These are phyloP conservation scores for Ceratocystis colombiana DNA, from an alignment of 2,329 filamentous ascomycete genomes.

Conservation along the genomic window DNA sequence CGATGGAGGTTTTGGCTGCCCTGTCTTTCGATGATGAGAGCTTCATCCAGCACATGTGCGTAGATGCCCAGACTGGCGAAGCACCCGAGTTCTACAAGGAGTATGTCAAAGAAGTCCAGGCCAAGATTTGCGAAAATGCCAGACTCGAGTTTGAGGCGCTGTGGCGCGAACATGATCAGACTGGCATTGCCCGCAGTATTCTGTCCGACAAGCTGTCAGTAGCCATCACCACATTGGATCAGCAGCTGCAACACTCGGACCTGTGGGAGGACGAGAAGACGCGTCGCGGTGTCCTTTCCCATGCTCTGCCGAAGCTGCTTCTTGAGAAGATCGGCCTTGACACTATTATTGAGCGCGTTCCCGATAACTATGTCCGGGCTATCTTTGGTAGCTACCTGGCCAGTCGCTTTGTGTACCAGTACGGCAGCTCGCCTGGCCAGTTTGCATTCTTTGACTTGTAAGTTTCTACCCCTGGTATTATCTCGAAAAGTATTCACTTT, in stretches of 20 bases:
- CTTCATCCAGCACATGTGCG: conserved; percentile 91
- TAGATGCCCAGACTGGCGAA: conserved; percentile 54
- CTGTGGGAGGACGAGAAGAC: conserved; percentile 78
- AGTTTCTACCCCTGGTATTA: conserved; percentile 36
- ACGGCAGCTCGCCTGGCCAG: conserved; percentile 82
- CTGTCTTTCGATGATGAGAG: conserved; percentile 84
- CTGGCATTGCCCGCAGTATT: conserved; percentile 68
- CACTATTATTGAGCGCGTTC: conserved; percentile 75
- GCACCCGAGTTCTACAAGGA: conserved; percentile 83
- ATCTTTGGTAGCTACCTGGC: conserved; percentile 96
- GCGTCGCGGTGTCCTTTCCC: conserved; percentile 64
- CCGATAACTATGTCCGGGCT: conserved; percentile 80
- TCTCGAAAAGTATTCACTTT: too few species aligned
- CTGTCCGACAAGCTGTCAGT: conserved; percentile 82
- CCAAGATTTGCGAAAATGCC: conserved; percentile 83
- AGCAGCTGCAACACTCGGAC: conserved; percentile 87
- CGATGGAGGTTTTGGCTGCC: conserved; percentile 87
- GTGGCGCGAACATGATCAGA: conserved; percentile 85
- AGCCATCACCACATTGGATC: conserved; percentile 92
- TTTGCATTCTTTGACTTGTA: conserved; percentile 99
- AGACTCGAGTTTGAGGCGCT: conserved; percentile 94
- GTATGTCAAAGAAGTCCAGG: conserved; percentile 87
- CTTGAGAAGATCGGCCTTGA: conserved; percentile 85
- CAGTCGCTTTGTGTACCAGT: conserved; percentile 91
- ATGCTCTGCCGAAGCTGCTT: conserved; percentile 76